Evolutionary conservation across 345 rosid genomes (phyloP).

Genomic region (Gossypium stocksii): DNA sequence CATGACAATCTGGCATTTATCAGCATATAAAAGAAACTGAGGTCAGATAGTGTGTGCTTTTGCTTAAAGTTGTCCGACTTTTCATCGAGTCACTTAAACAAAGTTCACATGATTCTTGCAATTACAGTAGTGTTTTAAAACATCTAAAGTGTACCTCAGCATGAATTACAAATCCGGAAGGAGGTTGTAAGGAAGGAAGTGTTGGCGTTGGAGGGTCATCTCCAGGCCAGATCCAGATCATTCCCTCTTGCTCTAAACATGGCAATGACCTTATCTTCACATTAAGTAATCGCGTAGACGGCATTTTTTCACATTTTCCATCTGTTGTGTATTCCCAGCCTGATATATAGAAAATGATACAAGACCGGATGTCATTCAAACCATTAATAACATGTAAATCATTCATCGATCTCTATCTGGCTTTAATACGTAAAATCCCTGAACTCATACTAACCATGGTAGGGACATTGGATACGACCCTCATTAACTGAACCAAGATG

Average conservation of each 20-base stretch:
- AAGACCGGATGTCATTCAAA: neutral
- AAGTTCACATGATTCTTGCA: slow-evolving; percentile 4
- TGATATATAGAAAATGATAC: slow-evolving; percentile 21
- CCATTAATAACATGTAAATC: neutral
- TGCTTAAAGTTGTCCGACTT: neutral
- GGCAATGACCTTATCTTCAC: slow-evolving; percentile 76
- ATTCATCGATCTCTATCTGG: neutral
- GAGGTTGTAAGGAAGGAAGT: slow-evolving; percentile 76
- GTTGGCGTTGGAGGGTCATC: slow-evolving; percentile 69
- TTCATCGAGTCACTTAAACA: neutral
- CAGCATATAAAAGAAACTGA: slow-evolving; percentile 5
- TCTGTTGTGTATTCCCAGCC: slow-evolving; percentile 98
- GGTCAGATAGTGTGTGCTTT: neutral
- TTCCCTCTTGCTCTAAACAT: slow-evolving; percentile 90
- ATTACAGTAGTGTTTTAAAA: neutral
- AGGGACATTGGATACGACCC: slow-evolving; percentile 93
- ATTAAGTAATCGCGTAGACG: slow-evolving; percentile 65
- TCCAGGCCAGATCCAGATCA: slow-evolving; percentile 99
- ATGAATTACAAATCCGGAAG: slow-evolving; percentile 81
- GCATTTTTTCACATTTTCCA: slow-evolving; percentile 96
- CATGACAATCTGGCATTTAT: slow-evolving; percentile 67
- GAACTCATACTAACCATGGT: slow-evolving; percentile 75
- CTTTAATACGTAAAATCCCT: neutral
- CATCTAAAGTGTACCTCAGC: slow-evolving; percentile 61
- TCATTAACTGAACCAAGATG: slow-evolving; percentile 89